A percentile compares a stretch with the other conserved stretches of the same genome.
Conservation (phyloP, 169 alveolate species). For the Plasmodium berghei region DNA sequence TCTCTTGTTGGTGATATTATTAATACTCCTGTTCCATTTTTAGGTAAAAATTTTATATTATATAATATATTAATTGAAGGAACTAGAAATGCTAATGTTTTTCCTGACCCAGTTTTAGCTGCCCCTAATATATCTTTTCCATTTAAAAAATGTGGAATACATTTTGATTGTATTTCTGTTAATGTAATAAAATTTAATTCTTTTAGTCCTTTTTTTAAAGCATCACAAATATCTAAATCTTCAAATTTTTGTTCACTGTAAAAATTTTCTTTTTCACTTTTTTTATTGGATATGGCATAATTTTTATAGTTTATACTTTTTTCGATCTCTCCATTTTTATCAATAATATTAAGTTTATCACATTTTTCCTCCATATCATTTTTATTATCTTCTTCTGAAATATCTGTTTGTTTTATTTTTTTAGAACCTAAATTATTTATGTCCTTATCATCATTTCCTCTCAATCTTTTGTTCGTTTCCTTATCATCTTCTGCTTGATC, state of each 20-base stretch:
- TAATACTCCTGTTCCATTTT: conserved; percentile 95
- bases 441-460: no score
- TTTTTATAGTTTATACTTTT: not conserved
- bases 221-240: conserved; percentile 89
- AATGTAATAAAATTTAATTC: conserved; percentile 92
- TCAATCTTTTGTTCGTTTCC: no score
- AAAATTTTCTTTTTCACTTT: conserved; percentile 6
- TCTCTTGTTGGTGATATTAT: conserved; percentile 99
- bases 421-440: no score
- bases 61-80: conserved; percentile 97
- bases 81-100: conserved; percentile 98
- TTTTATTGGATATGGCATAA: not conserved
- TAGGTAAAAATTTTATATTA: conserved; percentile 94
- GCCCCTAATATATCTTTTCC: conserved; percentile 99
- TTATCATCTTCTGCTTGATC: no score
- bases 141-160: conserved; percentile 96
- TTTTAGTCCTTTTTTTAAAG: conserved; percentile 92
- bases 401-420: no score
- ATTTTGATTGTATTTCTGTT: conserved; percentile 97
- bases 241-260: conserved; percentile 88
- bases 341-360: no score
- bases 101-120: conserved; percentile 99
- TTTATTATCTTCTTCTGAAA: not conserved
- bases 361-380: not conserved
- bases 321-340: not conserved